These are phyloP conservation scores for Chloris gayana DNA, from an alignment of 176 grass and related monocot genomes.

Conservation along the genomic window DNA sequence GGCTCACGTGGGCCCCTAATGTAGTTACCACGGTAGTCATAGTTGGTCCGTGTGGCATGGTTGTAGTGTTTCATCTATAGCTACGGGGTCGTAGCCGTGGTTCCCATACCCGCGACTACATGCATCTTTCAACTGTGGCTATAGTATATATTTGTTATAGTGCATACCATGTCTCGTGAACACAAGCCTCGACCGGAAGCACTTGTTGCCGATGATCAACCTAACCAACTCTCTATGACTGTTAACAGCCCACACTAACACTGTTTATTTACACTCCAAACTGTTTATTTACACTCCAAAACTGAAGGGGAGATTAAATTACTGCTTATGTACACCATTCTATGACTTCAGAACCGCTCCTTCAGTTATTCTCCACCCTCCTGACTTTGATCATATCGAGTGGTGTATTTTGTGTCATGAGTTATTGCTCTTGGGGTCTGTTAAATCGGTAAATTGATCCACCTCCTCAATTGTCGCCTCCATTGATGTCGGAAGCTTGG, in stretches of 20 bases:
- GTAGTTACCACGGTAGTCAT: no score
- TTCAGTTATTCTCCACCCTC: conserved; percentile 92
- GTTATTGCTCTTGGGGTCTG: conserved; percentile 47
- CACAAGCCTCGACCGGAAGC: no score
- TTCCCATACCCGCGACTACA: no score
- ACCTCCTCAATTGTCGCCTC: conserved; percentile 84
- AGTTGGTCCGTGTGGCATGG: no score
- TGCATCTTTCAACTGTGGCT: no score
- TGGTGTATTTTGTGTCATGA: conserved; percentile 56
- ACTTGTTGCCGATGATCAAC: neutral
- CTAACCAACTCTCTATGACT: neutral
- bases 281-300: no score
- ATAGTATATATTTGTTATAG: no score
- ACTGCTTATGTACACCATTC: conserved; percentile 12
- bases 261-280: conserved; percentile 50
- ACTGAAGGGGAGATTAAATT: neutral
- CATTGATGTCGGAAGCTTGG: no score
- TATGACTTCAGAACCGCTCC: conserved; percentile 78
- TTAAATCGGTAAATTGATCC: conserved; percentile 50
- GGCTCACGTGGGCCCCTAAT: no score
- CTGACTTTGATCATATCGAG: conserved; percentile 68
- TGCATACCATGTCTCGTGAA: no score
- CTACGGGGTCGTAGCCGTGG: no score
- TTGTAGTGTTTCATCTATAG: no score
- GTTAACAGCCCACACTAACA: neutral